phyloP scores from a whole-genome alignment of 306 rosid genomes.

The Carpinus fangiana region DNA sequence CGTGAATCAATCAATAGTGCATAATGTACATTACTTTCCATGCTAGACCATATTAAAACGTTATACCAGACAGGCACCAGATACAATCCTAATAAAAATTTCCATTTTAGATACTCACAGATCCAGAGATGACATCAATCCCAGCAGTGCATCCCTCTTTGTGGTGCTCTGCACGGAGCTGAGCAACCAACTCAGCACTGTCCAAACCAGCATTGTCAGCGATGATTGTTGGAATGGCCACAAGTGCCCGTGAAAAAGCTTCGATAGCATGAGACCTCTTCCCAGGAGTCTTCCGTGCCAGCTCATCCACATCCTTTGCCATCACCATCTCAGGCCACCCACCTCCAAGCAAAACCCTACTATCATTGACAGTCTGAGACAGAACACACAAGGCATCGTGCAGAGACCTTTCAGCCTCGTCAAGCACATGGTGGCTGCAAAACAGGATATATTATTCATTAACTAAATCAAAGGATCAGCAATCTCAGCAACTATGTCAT shows the following conservation, averaged over 20 bases:
- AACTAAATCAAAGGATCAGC: background rate
- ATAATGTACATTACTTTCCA: background rate
- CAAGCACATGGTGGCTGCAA: conserved; percentile 93
- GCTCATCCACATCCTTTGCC: conserved; percentile 86
- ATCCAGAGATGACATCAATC: conserved; percentile 90
- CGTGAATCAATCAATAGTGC: no score
- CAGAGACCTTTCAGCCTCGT: conserved; percentile 96
- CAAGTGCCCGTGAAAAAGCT: conserved; percentile 87
- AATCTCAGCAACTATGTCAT: background rate
- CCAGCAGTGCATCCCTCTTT: conserved; percentile 80
- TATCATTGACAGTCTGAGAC: conserved; percentile 91
- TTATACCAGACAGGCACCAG: background rate
- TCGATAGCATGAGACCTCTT: conserved; percentile 95
- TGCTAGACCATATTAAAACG: background rate
- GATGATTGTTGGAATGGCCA: conserved; percentile 85
- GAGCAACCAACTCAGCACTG: conserved; percentile 93
- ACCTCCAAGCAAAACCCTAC: conserved; percentile 93
- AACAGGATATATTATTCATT: background rate
- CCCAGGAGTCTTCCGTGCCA: conserved; percentile 93
- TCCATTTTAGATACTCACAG: conserved; percentile 54
- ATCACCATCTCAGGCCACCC: conserved; percentile 99
- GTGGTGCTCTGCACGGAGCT: conserved; percentile 95
- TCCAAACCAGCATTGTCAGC: conserved; percentile 99
- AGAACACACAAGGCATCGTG: conserved; percentile 98
- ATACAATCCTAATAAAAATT: background rate